Base-by-base conservation (phyloP, 1,284 basidiomycete species). In the Mycena citricolor region DNA sequence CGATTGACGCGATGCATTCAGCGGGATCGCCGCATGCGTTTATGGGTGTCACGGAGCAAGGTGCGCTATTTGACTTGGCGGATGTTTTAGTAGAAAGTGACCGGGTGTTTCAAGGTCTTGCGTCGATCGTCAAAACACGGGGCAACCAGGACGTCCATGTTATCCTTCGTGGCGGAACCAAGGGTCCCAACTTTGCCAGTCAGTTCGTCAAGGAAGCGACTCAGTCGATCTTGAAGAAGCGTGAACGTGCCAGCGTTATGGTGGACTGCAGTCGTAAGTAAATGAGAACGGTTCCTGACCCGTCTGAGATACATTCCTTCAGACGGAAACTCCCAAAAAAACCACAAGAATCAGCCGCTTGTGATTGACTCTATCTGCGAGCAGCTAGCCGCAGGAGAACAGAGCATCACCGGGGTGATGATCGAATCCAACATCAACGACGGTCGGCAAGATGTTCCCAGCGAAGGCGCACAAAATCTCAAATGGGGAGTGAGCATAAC, bases 1-100 rank as follows among this genome's bases (percentile, higher is more conserved):
- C 95, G 4, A 87, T 99, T 43, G 95, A 99, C 67, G 95, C 97
- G 12, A 98, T 99, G 90, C 83, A 88, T 53, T 87, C 92, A 0
- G 83, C 93, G 10, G 86, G 85, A 5, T 87, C 93, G 63, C 90
- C 93, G 14, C 95, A 99, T 68, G 89, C 90, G 42, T 99, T 99
- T 77, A 91, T 99, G 81, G 94, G 94, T 60, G 94, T 99, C 52
- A 97, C 94, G 39, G 88, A 91, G 61, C 89, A 95, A 52, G 52
- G 50, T 52, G 10, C 21, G 32, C 12, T 16, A 16, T 10, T n/a
- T n/a, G n/a, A n/a, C n/a, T 17, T 32, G 3, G 17, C 31, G 6
- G 17, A 16, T n/a, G 3, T 32, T 32, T 32, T 32, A 4, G 4
- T 32, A n/a, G 6, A 8, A 8, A 6, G 14, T 7, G 14, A 16